phyloP scores from a whole-genome alignment of 306 rosid species.

The Hippophae gyantsensis region DNA sequence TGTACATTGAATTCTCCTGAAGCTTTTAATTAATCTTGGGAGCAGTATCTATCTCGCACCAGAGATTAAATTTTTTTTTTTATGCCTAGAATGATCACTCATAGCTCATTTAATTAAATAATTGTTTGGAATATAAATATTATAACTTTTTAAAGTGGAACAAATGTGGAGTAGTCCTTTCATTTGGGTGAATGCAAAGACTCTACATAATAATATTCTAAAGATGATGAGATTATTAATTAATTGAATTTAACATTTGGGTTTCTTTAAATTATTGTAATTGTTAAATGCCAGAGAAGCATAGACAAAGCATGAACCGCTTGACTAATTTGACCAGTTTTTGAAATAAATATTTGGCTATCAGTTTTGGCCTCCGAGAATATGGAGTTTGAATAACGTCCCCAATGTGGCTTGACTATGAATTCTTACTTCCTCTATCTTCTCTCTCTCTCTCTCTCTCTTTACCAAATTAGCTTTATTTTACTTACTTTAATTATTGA shows the following conservation, averaged over 20 bases:
- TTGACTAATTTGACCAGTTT: constrained; percentile 21
- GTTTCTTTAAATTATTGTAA: background rate
- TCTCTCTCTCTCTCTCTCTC: too few species aligned
- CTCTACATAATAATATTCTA: constrained; percentile 1
- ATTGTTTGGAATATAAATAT: constrained; percentile 9
- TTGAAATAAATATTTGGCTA: constrained; percentile 2
- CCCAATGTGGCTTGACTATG: constrained; percentile 18
- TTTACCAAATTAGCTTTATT: too few species aligned
- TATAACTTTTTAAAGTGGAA: constrained; percentile 13
- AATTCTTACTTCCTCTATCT: too few species aligned
- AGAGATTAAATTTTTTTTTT: too few species aligned
- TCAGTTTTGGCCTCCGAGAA: constrained; percentile 19
- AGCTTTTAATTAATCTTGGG: too few species aligned
- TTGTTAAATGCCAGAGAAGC: constrained; percentile 25
- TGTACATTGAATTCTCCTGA: too few species aligned
- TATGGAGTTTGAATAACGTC: constrained; percentile 1
- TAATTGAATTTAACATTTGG: background rate
- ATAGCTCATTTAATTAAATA: constrained; percentile 22
- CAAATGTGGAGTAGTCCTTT: constrained; percentile 17
- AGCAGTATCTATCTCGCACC: too few species aligned
- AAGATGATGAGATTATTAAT: background rate
- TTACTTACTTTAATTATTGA: too few species aligned
- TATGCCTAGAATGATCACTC: constrained; percentile 17
- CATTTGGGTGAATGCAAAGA: constrained; percentile 16
- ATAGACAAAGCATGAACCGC: constrained; percentile 24